Percentiles rank a stretch among this genome's conserved stretches.
phyloP scores from a whole-genome alignment of 1,139 yeast genomes.

The Suhomyces guaymorum region DNA sequence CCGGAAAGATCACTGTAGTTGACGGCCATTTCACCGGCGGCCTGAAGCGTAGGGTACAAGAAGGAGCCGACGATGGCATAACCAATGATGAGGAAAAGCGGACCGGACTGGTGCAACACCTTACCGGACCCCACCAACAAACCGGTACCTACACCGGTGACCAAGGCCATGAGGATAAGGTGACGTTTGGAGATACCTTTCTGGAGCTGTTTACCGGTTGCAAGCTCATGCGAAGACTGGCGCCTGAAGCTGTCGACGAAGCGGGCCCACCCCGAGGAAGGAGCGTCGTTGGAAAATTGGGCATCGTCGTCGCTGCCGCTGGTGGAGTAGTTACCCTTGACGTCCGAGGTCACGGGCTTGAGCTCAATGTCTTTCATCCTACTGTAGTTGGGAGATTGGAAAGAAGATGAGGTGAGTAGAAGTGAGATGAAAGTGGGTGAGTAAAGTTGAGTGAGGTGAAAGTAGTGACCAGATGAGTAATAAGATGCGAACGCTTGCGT shows the following conservation, averaged over 20 bases:
- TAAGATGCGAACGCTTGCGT: background rate
- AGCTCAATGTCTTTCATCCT: slow-evolving; percentile 17
- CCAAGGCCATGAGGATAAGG: slow-evolving; percentile 38
- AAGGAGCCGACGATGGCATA: slow-evolving; percentile 42
- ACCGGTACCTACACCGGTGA: slow-evolving; percentile 46
- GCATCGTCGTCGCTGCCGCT: slow-evolving; percentile 17
- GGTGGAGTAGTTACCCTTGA: slow-evolving; percentile 17
- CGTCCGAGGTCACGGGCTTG: slow-evolving; percentile 22
- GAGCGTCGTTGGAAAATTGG: slow-evolving; percentile 15
- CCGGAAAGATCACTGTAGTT: slow-evolving; percentile 42
- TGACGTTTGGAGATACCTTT: slow-evolving; percentile 39
- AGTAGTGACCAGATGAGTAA: background rate
- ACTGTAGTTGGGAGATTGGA: too few species aligned
- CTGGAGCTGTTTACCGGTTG: slow-evolving; percentile 32
- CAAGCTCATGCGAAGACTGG: slow-evolving; percentile 21
- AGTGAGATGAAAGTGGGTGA: background rate
- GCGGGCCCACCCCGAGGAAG: slow-evolving; percentile 21
- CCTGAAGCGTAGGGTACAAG: slow-evolving; percentile 42
- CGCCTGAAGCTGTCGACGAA: slow-evolving; percentile 35
- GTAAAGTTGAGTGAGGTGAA: background rate
- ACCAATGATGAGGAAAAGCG: slow-evolving; percentile 37
- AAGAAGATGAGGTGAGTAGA: background rate
- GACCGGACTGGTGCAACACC: slow-evolving; percentile 36
- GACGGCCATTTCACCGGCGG: slow-evolving; percentile 47
- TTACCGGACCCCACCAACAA: slow-evolving; percentile 42